Conservation (phyloP, 306 rosid genomes). For the Medicago ruthenica region DNA sequence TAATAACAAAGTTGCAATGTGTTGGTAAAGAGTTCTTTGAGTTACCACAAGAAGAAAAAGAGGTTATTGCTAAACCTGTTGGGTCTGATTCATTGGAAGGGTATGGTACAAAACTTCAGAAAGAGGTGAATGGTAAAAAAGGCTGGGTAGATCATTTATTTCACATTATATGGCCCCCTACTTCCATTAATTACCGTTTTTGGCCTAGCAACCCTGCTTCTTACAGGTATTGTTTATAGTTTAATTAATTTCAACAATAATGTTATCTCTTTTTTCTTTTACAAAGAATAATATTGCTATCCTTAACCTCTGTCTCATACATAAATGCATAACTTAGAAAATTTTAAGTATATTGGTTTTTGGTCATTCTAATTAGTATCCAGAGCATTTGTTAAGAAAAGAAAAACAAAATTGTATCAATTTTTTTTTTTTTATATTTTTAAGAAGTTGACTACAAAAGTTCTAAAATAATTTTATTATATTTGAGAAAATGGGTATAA, state of each 20-base stretch:
- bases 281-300: too few relatives aligned
- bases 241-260: not conserved
- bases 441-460: too few relatives aligned
- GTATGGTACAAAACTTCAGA: constrained; percentile 65
- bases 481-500: too few relatives aligned
- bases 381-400: too few relatives aligned
- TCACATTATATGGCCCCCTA: constrained; percentile 69
- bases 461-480: too few relatives aligned
- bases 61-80: constrained; percentile 52
- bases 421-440: too few relatives aligned
- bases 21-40: constrained; percentile 69
- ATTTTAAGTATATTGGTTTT: too few relatives aligned
- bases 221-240: constrained; percentile 55
- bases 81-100: constrained; percentile 57
- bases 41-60: constrained; percentile 66
- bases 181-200: constrained; percentile 57
- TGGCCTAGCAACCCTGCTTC: constrained; percentile 80
- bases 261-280: not conserved
- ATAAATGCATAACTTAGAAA: too few relatives aligned
- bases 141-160: constrained; percentile 91
- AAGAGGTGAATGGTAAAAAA: constrained; percentile 64
- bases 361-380: too few relatives aligned
- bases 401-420: too few relatives aligned
- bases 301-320: too few relatives aligned
- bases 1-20: constrained; percentile 55